A percentile compares a stretch with the other conserved stretches of the same genome.
These are phyloP conservation scores for Cardamine resedifolia DNA, from an alignment of 345 rosid species.

Conservation along the genomic window DNA sequence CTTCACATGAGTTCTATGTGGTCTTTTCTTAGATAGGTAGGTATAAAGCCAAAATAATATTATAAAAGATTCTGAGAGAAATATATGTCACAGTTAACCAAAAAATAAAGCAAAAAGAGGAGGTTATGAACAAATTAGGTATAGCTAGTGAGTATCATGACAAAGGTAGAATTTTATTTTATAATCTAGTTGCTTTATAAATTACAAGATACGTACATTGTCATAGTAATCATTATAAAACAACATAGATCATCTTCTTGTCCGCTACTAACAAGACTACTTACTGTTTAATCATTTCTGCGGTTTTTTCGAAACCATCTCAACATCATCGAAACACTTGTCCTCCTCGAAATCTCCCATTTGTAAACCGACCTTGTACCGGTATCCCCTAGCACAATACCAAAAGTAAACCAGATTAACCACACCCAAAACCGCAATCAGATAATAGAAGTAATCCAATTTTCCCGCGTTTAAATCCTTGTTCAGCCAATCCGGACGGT, in stretches of 20 bases:
- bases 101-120: not conserved
- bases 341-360: slow-evolving; percentile 43
- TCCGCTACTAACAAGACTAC: not conserved
- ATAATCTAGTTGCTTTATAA: not conserved
- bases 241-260: slow-evolving; percentile 6
- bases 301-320: slow-evolving; percentile 33
- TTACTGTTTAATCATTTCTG: slow-evolving; percentile 17
- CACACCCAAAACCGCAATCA: slow-evolving; percentile 60
- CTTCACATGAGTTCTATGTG: not conserved
- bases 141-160: not conserved
- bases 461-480: slow-evolving; percentile 67
- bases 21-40: not conserved
- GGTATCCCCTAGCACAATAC: slow-evolving; percentile 62
- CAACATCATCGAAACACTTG: slow-evolving; percentile 33
- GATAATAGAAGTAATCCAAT: slow-evolving; percentile 82
- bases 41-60: not conserved
- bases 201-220: slow-evolving; percentile 10
- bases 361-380: slow-evolving; percentile 57
- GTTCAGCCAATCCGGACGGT: slow-evolving; percentile 75
- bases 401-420: slow-evolving; percentile 66
- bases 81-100: no score
- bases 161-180: not conserved
- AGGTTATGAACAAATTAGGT: not conserved
- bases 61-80: not conserved
- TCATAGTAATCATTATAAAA: not conserved